Base-by-base conservation (phyloP, 192 early-diverging fungal species). In the Backusella sp. region DNA sequence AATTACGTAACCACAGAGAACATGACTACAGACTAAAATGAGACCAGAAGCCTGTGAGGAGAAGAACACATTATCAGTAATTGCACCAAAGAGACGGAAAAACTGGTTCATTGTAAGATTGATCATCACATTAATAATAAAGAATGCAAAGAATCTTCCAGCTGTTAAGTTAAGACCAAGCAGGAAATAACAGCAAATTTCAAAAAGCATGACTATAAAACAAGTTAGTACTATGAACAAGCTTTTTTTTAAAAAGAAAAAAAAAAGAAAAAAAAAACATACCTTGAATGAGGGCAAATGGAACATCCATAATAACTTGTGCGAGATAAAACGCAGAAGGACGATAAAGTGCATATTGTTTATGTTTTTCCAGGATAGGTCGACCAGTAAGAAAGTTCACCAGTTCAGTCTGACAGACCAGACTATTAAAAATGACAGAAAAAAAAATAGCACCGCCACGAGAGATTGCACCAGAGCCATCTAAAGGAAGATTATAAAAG, bases 381-480 rank as follows among this genome's bases (percentile, higher is more conserved):
- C 93, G 91, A 44, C 92, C 92, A 23, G 85, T 83, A 66, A 96
- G 84, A 49, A 91, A 88, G 74, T 86, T 86, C 66, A 93, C 91
- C 42, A 94, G 83, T 74, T 92, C 90, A 35, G 91, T 85, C 74
- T 94, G 86, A 26, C 91, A 88, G 9, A 91, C 83, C 70, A 87
- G 70, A 39, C 85, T 78, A 72, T 84, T 86, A 75, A 82, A 89
- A 44, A 86, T 44, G 74, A 86, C 81, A 69, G 86, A 83, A 78
- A 86, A 91, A 67, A 94, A 96, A 30, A 96, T 78, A 23, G 89
- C 88, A 76, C 93, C 92, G 56, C 95, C 93, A 39, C 95, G 90
- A 34, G 93, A 87, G 79, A 94, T 92, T 66, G 93, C 91, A 39
- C 93, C 94, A 32, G 77, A 75, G 36, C 85, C 82, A 21, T 77